phyloP scores from a whole-genome alignment of 2,329 filamentous ascomycete genomes.

The Bisporella sp. region DNA sequence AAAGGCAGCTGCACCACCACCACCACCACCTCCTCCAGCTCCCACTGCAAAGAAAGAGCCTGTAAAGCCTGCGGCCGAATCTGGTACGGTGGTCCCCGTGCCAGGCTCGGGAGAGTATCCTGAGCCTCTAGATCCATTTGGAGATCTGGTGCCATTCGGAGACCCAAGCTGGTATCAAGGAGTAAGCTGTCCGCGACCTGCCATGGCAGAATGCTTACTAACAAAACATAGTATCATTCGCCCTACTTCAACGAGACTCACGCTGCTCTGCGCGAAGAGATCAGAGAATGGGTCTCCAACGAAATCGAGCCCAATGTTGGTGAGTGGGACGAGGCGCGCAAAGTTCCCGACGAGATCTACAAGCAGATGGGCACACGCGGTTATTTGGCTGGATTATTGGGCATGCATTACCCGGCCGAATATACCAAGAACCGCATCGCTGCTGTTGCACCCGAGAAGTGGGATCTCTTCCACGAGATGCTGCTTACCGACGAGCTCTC shows the following conservation, averaged over 20 bases:
- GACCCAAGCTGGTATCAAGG: slow-evolving; percentile 95
- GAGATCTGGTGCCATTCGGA: slow-evolving; percentile 80
- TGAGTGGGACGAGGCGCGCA: slow-evolving; percentile 95
- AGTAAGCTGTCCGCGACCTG: slow-evolving; percentile 51
- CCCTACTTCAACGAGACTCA: slow-evolving; percentile 96
- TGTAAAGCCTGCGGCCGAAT: slow-evolving; percentile 51
- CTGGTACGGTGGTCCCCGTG: slow-evolving; percentile 42
- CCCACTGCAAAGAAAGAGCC: slow-evolving; percentile 38
- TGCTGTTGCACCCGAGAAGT: slow-evolving; percentile 78
- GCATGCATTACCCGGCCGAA: slow-evolving; percentile 72
- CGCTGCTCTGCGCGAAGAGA: slow-evolving; percentile 80
- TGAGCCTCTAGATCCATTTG: slow-evolving; percentile 77
- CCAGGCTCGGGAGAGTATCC: slow-evolving; percentile 44
- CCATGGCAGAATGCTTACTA: slow-evolving; percentile 2
- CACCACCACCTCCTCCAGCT: slow-evolving; percentile 39
- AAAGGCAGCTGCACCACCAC: slow-evolving; percentile 50
- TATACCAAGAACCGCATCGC: slow-evolving; percentile 66
- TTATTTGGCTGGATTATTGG: slow-evolving; percentile 87
- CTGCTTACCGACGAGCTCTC: slow-evolving; percentile 91
- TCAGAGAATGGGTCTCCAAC: slow-evolving; percentile 84
- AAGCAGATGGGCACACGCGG: slow-evolving; percentile 91
- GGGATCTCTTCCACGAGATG: slow-evolving; percentile 98
- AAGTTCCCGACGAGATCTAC: slow-evolving; percentile 83
- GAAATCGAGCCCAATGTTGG: slow-evolving; percentile 87
- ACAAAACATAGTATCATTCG: slow-evolving; percentile 67